Base-by-base conservation (phyloP, 257 asterid genomes). In the Cordia subcordata region DNA sequence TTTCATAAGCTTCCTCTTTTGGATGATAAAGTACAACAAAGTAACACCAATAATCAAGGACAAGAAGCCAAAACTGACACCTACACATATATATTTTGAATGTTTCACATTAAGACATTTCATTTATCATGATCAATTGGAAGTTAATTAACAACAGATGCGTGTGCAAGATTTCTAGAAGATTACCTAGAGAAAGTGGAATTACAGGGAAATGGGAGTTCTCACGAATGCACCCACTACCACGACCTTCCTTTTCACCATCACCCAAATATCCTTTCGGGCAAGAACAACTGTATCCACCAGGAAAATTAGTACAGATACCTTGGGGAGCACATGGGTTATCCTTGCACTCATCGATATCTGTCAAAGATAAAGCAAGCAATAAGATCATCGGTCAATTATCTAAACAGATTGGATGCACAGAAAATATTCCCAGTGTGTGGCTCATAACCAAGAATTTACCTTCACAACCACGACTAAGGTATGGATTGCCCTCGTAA, bases 221-320 rank as follows among this genome's bases (percentile, higher is more conserved):
- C 12, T 52, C 15, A 11, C 69, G 57, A 56, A 63, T 53, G 63
- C 84, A 81, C n/a, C n/a, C n/a, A n/a, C n/a, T n/a, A 39, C 77
- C 79, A 10, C 4, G 65, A 10, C 75, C 71, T 10, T 49, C 45
- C 49, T 18, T 63, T 47, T 0, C 57, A 9, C 73, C 81, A 56
- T 74, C 84, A 2, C 75, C 86, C 0, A 4, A 10, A 39, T 71
- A 72, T 57, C 84, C 84, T 5, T 57, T 14, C 12, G 11, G 35
- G 50, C 86, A 81, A 15, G 73, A 56, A 55, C 86, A 80, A 15
- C 14, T 66, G 57, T 49, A 74, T 42, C 55, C 69, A 0, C 83
- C 81, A 1, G 38, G 73, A 0, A 10, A 61, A 10, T 77, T 77
- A 0, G 18, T 55, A 64, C 82, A 80, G 23, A 40, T 61, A 12